Evolutionary conservation across 441 rosid species (phyloP), one percentile per base, ranked within the genome.

Genomic region (Arabidopsis hybrid): DNA sequence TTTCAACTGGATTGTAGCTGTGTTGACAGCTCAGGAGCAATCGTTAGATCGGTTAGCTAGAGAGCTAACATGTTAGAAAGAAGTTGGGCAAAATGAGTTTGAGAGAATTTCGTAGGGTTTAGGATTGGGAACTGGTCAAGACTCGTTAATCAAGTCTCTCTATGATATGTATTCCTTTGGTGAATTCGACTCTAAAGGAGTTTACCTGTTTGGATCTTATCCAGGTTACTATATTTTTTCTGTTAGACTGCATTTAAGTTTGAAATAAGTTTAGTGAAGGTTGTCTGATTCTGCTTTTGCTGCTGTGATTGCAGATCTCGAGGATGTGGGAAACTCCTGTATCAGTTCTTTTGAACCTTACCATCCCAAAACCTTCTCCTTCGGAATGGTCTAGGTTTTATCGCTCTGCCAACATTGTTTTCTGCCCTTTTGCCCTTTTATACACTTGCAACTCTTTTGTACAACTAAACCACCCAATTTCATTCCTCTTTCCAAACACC

Each of bases 281-380:
- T 59, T 47, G 47, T 31, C 42, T 73, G 35, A 53, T 46, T 67
- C 46, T 62, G 4, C 43, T 14, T 71, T 77, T 4, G 46, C n/a
- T 32, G 63, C 8, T 57, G 10, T 76, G 58, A 46, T 42, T 77
- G 57, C 94, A 92, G 99, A 80, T 95, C 66, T 86, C 93, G 18
- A 81, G 83, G 81, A 65, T 80, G 29, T 92, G 93, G 99, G 88
- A 89, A 68, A 73, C 82, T 77, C 97, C 99, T 8, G 85, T 95
- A 62, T 63, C 86, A 35, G 67, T 87, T 74, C 67, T 88, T 78
- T 84, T 95, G 65, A 85, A 79, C 82, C 89, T 91, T 67, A 92
- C 99, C 4, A 92, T 95, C 65, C 99, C 96, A 3, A 89, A 87
- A 75, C 78, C 90, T 43, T 81, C 91, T 67, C 95, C 96, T 71